Base-by-base conservation (phyloP, 176 grass and related monocot species). In the Avena insularis region DNA sequence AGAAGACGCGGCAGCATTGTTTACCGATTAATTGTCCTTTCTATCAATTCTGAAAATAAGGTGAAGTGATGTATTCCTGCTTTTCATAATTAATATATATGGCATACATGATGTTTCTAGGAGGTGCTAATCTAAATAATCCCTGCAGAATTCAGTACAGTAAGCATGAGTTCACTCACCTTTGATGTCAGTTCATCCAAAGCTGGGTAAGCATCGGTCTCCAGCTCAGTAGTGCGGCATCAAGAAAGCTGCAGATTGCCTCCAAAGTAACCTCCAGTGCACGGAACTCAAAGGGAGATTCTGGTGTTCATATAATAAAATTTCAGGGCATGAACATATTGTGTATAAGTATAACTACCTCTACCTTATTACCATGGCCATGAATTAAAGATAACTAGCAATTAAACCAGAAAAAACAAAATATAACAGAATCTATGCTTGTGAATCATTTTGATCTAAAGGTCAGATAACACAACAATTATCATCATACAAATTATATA, bases 151-250 rank as follows among this genome's bases (percentile, higher is more conserved):
- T 76, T 60, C 33, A 45, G 31, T 54, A 62, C 9, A 60, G 9
- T 14, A 88, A 79, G 14, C 33, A 72, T 71, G 60, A 71, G 11
- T 63, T 23, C 35, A 79, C 79, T 91, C 68, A 96, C 97, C 93
- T 98, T 96, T 82, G 94, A 86, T 78, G 92, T 96, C 87, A 98
- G 79, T 83, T 94, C 97, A 85, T 98, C 97, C 87, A 98, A 87
- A 88, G 94, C 94, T 78, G 94, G 97, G 60, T 96, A 96, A 77
- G 97, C 97, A 47, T 84, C 89, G 50, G 82, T 96, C 90, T 98
- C 97, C 54, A 98, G 87, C 80, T 96, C 97, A 75, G 89, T 93
- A 81, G 89, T 93, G 25, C 92, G 92, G 97, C 92, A 81, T 96
- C 97, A 77, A 96, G 94, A 70, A 91, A 98, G 79, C 94, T 96